phyloP scores from a whole-genome alignment of 2,329 filamentous ascomycete genomes.

The Fusarium sp. region DNA sequence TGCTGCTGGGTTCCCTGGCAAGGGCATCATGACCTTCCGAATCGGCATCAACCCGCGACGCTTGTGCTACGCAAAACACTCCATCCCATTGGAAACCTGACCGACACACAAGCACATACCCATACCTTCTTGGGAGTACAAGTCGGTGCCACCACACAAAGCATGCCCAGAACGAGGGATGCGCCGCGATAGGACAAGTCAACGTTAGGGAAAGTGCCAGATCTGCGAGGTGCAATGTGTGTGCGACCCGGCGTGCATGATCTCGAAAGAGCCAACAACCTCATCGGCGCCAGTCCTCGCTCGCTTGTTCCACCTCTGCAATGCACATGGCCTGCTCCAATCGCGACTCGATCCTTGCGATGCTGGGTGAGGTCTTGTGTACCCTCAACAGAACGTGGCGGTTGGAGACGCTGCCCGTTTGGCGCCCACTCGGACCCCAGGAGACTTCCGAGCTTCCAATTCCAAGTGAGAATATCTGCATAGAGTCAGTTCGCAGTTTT shows the following conservation, averaged over 20 bases:
- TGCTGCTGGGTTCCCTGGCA: neutral
- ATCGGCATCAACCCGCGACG: slow-evolving; percentile 39
- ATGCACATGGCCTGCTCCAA: slow-evolving; percentile 27
- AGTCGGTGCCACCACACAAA: slow-evolving; percentile 35
- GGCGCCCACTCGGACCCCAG: neutral
- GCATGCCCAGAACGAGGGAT: slow-evolving; percentile 21
- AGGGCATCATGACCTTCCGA: slow-evolving; percentile 27
- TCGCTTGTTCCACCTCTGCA: slow-evolving; percentile 41
- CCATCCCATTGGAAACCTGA: slow-evolving; percentile 40
- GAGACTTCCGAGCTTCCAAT: slow-evolving; percentile 4
- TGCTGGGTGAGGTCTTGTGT: neutral
- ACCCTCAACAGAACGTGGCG: slow-evolving; percentile 15
- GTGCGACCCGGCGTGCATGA: slow-evolving; percentile 47
- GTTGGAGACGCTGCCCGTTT: slow-evolving; percentile 3
- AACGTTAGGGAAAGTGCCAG: slow-evolving; percentile 40
- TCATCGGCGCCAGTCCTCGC: slow-evolving; percentile 41
- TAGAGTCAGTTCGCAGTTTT: neutral
- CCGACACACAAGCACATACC: slow-evolving; percentile 30
- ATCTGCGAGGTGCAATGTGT: slow-evolving; percentile 43
- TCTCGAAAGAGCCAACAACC: slow-evolving; percentile 43
- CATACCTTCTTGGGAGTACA: slow-evolving; percentile 22
- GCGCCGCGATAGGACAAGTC: slow-evolving; percentile 27
- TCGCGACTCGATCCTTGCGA: slow-evolving; percentile 13
- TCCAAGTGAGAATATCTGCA: slow-evolving; percentile 1
- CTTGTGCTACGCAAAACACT: slow-evolving; percentile 37